Base-by-base conservation (phyloP, 345 rosid species). In the Brassica nigra region DNA sequence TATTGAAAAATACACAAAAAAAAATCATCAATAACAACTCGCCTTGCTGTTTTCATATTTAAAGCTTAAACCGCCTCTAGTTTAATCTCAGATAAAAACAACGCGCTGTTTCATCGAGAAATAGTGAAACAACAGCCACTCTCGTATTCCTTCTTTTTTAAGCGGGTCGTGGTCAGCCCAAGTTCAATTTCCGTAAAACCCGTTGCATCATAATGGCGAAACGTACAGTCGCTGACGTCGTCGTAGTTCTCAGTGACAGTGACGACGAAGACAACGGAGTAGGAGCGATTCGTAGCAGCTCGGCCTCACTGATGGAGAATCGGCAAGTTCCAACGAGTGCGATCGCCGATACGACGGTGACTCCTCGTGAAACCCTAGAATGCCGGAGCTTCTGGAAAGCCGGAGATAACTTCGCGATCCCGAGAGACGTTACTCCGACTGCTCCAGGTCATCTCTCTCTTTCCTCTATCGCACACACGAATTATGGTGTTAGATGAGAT, bases 301-400 rank as follows among this genome's bases (percentile, higher is more conserved):
- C 8, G 30, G 64, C 73, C 0, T 76, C 70, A 12, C 10, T 68
- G 15, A 78, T 39, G 63, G 76, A 62, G 70, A 81, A 58, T 54
- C 80, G 3, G 27, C 23, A 66, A 70, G 68, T 44, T 80, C 12
- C 81, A 6, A 59, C 18, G 18, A 18, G 11, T 12, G 30, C 71
- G 65, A 63, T n/a, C 59, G 31, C 61, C 66, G 76, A 55, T 31
- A 31, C 77, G 55, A 62, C 82, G 63, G 69, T 64, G 34, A 76
- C 83, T 57, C 68, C 67, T 33, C 8, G 62, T 14, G 84, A 77
- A 78, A 54, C 76, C 78, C 80, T 85, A 28, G 92, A 80, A 62
- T 85, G 83, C 63, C 89, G 94, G 49, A 90, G 91, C 70, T 95
- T 95, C 88, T 95, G 97, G 98, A 93, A 90, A 54, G 97, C 98